Base-by-base conservation (phyloP, 2,329 filamentous ascomycete genomes). In the Clathrospora elynae region DNA sequence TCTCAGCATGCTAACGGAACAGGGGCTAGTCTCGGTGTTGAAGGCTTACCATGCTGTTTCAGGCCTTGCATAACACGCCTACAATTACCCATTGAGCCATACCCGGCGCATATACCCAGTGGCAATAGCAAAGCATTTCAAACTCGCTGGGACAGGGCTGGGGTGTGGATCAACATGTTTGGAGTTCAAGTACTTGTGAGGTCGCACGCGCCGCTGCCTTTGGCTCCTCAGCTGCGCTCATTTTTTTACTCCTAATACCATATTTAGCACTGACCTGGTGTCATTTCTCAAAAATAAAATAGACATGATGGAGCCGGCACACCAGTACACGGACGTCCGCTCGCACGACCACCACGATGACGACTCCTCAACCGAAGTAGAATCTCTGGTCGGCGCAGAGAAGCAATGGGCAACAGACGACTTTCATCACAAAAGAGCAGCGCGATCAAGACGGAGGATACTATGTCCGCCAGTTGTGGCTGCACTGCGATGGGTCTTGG, bases 281-380 rank as follows among this genome's bases (percentile, higher is more conserved):
- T 63, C 55, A 30, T 40, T 38, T 17, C n/a, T 22, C 23, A 17
- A 42, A 38, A 24, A n/a, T n/a, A n/a, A n/a, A 37, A 34, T 37
- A 24, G 23, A 35, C 26, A 63, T 42, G 35, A 68, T 66, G 64
- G 49, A 59, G 47, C 56, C 53, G n/a, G 50, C 59, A 46, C 63
- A 66, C 41, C 49, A 59, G 8, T 68, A 68, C 48, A 57, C 59
- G 40, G 50, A 64, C 30, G 49, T 68, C 22, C 52, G 46, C 6
- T 40, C 46, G 9, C 44, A 53, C 11, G 60, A 63, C 25, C 45
- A 56, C 31, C 50, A 62, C 24, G 61, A 65, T 20, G 61, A 64
- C 41, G 59, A 63, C 35, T 66, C 64, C 12, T 62, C 61, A 10
- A 68, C 64, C 2, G 64, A 68, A 35, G 64, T 68, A 2, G 64